Evolutionary conservation across 2,329 filamentous ascomycete genomes (phyloP), one percentile per base, ranked within the genome.

Genomic region (Huntiella bhutanensis): DNA sequence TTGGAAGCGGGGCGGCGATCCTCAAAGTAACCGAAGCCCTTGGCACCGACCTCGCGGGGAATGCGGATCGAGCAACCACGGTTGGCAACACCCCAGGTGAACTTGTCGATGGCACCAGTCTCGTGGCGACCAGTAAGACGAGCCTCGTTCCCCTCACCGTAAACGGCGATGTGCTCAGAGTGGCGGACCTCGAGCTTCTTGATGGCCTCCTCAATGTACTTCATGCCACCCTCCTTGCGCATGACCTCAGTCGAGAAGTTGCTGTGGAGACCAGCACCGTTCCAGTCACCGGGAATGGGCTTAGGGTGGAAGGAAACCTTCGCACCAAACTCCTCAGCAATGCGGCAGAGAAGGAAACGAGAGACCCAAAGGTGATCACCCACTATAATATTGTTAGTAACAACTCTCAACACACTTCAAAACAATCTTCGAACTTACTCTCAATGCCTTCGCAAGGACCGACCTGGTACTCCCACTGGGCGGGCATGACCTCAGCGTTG

Each of bases 401-500:
- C 10, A 13, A 22, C 8, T n/a, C 11, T 33, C 11, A 11, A 17
- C 22, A 15, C 11, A 8, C 46, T 33, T 19, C 7, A 13, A 43
- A 41, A 41, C 40, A 42, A 35, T 6, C 4, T 45, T 19, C 1
- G 11, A 33, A 70, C 76, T 67, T 64, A 83, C 80, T 82, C 62
- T 79, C 70, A 57, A 95, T 95, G 53, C 86, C 88, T 46, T 69
- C 64, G 66, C 84, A 93, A 53, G 88, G 88, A 49, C 88, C 88
- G 57, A 95, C 83, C 63, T 45, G 41, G 77, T 84, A 95, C 65
- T 96, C 88, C 88, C 88, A 96, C 67, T 95, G 88, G 51, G 82
- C 86, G 53, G 86, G 82, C 83, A 95, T 93, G 59, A 98, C 91
- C 74, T 98, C 91, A 54, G 91, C 91, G 66, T 98, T 98, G 69